Evolutionary conservation across 768 basidiomycete genomes (phyloP).

Genomic region (Tylopilus intermedius): DNA sequence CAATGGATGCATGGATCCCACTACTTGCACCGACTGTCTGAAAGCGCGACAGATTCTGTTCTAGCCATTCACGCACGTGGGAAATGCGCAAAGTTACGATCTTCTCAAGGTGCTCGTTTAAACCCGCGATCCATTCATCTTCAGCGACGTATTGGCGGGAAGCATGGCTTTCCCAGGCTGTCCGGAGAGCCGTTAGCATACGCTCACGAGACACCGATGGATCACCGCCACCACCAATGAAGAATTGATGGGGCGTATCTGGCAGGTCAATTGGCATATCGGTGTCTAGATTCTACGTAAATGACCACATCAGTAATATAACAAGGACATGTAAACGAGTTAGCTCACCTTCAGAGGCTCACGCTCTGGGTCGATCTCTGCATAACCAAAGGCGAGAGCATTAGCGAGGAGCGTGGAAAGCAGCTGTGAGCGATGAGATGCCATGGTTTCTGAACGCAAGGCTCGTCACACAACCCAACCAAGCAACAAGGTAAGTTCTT

Average conservation of each 20-base stretch:
- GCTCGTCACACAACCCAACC: background rate
- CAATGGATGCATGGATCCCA: slow-evolving; percentile 38
- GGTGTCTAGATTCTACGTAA: slow-evolving; percentile 49
- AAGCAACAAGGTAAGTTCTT: slow-evolving; percentile 12
- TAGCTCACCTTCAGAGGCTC: slow-evolving; percentile 47
- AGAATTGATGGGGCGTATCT: slow-evolving; percentile 37
- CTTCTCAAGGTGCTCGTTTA: slow-evolving; percentile 36
- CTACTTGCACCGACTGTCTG: slow-evolving; percentile 14
- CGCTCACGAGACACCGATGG: slow-evolving; percentile 12
- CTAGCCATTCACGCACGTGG: slow-evolving; percentile 50
- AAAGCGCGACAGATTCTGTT: slow-evolving; percentile 46
- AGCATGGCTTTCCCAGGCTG: slow-evolving; percentile 13
- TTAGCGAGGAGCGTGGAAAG: slow-evolving; percentile 40
- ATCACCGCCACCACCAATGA: slow-evolving; percentile 20
- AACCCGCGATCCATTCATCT: slow-evolving; percentile 35
- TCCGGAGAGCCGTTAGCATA: slow-evolving; percentile 13
- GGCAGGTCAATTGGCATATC: slow-evolving; percentile 36
- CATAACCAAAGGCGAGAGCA: slow-evolving; percentile 45
- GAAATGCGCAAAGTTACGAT: slow-evolving; percentile 42
- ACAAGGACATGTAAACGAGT: background rate
- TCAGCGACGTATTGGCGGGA: slow-evolving; percentile 21
- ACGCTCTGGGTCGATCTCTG: slow-evolving; percentile 40
- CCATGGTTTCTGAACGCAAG: slow-evolving; percentile 39
- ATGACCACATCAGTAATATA: background rate
- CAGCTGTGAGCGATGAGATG: slow-evolving; percentile 43